A percentile compares a stretch with the other conserved stretches of the same genome.
phyloP scores from a whole-genome alignment of 305 asterid genomes.

The Fraxinus dipetala region DNA sequence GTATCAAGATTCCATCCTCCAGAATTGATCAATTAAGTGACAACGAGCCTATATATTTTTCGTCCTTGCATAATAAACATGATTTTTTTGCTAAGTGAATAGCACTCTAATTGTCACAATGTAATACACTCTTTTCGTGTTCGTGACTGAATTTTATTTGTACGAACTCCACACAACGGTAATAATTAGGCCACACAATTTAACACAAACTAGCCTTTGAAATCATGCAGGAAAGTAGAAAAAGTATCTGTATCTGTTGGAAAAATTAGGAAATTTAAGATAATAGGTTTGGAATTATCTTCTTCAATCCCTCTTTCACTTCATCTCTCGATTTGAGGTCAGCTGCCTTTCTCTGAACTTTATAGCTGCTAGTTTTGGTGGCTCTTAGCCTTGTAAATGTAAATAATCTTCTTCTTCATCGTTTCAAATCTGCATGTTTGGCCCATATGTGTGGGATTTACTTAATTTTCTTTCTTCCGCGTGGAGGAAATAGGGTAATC shows the following conservation, averaged over 20 bases:
- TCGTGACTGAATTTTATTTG: background rate
- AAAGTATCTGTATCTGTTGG: constrained; percentile 74
- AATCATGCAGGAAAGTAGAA: constrained; percentile 87
- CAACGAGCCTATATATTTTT: too few species aligned
- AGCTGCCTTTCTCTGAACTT: background rate
- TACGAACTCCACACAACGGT: background rate
- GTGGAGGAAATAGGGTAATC: background rate
- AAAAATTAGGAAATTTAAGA: constrained; percentile 45
- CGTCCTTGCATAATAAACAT: too few species aligned
- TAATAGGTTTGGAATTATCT: constrained; percentile 27
- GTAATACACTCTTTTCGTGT: too few species aligned
- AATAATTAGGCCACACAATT: background rate
- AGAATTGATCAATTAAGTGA: too few species aligned
- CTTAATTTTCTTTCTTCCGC: background rate
- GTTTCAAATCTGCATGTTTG: background rate
- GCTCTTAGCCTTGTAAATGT: constrained; percentile 37
- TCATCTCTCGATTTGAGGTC: background rate
- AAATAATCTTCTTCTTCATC: constrained; percentile 15
- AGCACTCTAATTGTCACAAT: too few species aligned
- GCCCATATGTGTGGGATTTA: background rate
- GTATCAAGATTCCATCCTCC: too few species aligned
- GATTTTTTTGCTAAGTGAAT: too few species aligned
- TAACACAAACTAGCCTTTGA: constrained; percentile 67
- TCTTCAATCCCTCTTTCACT: background rate
- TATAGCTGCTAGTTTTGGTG: constrained; percentile 20